Evolutionary conservation across 23 red algal genomes (phyloP).

Genomic region (Gracilaria gracilis): DNA sequence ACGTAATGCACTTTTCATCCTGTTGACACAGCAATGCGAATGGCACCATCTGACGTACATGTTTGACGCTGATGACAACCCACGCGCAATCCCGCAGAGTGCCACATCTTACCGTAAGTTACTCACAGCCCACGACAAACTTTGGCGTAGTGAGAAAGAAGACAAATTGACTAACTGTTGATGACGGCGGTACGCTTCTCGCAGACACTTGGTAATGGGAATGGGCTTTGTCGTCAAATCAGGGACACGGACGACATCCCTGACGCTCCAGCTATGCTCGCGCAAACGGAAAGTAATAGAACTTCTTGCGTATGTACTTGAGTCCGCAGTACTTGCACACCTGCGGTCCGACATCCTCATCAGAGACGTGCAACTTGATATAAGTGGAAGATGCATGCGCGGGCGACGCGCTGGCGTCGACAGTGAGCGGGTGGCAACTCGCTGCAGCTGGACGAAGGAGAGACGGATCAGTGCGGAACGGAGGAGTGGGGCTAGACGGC

Average conservation of each 20-base stretch:
- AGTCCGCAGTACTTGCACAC: constrained; percentile 80
- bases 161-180: background rate
- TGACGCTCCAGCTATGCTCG: background rate
- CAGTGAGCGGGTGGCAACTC: constrained; percentile 13
- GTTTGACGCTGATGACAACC: background rate
- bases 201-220: constrained; percentile 64
- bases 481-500: background rate
- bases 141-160: background rate
- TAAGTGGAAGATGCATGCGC: constrained; percentile 77
- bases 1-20: background rate
- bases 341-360: constrained; percentile 53
- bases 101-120: constrained; percentile 63
- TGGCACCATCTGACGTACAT: background rate
- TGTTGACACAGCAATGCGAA: background rate
- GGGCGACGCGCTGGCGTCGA: constrained; percentile 26
- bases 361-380: constrained; percentile 73
- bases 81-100: constrained; percentile 1
- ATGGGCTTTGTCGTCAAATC: constrained; percentile 67
- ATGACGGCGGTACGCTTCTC: background rate
- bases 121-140: background rate
- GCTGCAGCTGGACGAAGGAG: constrained; percentile 6
- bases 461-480: constrained; percentile 16
- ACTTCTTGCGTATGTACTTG: constrained; percentile 47
- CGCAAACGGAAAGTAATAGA: background rate
- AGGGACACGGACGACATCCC: constrained; percentile 50